A percentile compares a stretch with the other conserved stretches of the same genome.
phyloP scores from a whole-genome alignment of 441 rosid genomes.

The Corymbia calophylla region DNA sequence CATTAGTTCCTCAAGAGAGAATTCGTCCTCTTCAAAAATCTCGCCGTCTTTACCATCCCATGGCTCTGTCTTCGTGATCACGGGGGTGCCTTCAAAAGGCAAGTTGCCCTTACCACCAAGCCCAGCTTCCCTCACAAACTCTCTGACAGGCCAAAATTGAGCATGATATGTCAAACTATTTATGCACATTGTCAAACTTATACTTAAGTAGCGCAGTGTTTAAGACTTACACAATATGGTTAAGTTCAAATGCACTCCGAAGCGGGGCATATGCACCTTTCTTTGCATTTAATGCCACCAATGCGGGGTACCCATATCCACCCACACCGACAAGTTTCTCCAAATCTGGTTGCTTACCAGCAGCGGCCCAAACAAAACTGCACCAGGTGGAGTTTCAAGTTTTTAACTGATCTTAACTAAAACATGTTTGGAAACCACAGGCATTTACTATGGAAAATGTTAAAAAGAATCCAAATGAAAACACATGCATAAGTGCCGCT shows the following conservation, averaged over 20 bases:
- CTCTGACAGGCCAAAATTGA: slow-evolving; percentile 33
- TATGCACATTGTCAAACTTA: neutral
- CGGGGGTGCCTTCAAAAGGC: slow-evolving; percentile 57
- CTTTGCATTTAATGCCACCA: slow-evolving; percentile 90
- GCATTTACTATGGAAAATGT: neutral
- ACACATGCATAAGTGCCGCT: neutral
- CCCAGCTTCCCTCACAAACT: slow-evolving; percentile 93
- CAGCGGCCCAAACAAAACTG: slow-evolving; percentile 93
- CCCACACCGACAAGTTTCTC: slow-evolving; percentile 87
- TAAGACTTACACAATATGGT: slow-evolving; percentile 60
- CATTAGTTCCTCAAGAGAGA: slow-evolving; percentile 97
- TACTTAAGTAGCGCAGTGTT: neutral
- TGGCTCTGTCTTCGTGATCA: slow-evolving; percentile 47
- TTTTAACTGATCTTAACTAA: neutral
- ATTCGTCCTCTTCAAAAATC: slow-evolving; percentile 81
- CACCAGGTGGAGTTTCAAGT: slow-evolving; percentile 1
- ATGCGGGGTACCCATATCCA: slow-evolving; percentile 96
- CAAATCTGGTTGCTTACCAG: slow-evolving; percentile 86
- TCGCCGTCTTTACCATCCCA: slow-evolving; percentile 99
- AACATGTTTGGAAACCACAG: neutral
- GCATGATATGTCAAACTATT: neutral
- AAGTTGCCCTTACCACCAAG: slow-evolving; percentile 92
- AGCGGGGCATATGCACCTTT: slow-evolving; percentile 95
- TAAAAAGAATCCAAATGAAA: neutral
- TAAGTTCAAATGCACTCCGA: slow-evolving; percentile 90